Percentiles rank a stretch among this genome's conserved stretches.
These are phyloP conservation scores for Metschnikowia colocasiae DNA, from an alignment of 805 yeast species.

Conservation along the genomic window DNA sequence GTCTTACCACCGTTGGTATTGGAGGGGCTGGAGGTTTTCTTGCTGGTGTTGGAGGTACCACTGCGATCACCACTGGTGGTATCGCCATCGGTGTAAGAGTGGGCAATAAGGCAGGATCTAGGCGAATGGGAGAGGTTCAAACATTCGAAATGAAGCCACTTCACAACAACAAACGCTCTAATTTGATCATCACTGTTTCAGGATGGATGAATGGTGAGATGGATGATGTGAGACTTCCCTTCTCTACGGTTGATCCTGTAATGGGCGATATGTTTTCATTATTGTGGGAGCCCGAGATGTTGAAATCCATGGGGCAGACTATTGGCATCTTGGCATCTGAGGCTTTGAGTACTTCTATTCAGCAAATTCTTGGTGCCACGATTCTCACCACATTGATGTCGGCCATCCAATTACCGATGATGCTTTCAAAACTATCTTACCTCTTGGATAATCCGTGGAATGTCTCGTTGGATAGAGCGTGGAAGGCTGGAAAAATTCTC, in stretches of 20 bases:
- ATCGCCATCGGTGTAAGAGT: slow-evolving; percentile 87
- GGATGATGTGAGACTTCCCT: slow-evolving; percentile 95
- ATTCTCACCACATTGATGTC: slow-evolving; percentile 86
- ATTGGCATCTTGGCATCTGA: slow-evolving; percentile 91
- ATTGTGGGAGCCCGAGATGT: slow-evolving; percentile 98
- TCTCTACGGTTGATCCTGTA: slow-evolving; percentile 93
- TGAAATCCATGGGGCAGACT: slow-evolving; percentile 93
- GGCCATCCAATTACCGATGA: slow-evolving; percentile 90
- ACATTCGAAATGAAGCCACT: slow-evolving; percentile 93
- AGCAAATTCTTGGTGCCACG: slow-evolving; percentile 92
- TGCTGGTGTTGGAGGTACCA: slow-evolving; percentile 96
- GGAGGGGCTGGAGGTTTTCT: slow-evolving; percentile 89
- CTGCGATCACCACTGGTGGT: slow-evolving; percentile 88
- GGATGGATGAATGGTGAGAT: slow-evolving; percentile 97
- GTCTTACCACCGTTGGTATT: slow-evolving; percentile 89
- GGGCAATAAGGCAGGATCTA: slow-evolving; percentile 79
- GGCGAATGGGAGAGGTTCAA: slow-evolving; percentile 85
- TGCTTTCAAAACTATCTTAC: slow-evolving; percentile 82
- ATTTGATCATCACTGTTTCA: slow-evolving; percentile 80
- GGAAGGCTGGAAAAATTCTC: slow-evolving; percentile 88
- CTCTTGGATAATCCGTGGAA: slow-evolving; percentile 96
- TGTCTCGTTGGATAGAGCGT: slow-evolving; percentile 93
- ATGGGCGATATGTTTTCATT: slow-evolving; percentile 95
- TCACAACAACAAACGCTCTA: slow-evolving; percentile 85
- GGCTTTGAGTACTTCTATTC: slow-evolving; percentile 87